Percentiles rank a stretch among this genome's conserved stretches.
These are phyloP conservation scores for Dissophora globulifera DNA, from an alignment of 192 early-diverging fungal species.

Conservation along the genomic window DNA sequence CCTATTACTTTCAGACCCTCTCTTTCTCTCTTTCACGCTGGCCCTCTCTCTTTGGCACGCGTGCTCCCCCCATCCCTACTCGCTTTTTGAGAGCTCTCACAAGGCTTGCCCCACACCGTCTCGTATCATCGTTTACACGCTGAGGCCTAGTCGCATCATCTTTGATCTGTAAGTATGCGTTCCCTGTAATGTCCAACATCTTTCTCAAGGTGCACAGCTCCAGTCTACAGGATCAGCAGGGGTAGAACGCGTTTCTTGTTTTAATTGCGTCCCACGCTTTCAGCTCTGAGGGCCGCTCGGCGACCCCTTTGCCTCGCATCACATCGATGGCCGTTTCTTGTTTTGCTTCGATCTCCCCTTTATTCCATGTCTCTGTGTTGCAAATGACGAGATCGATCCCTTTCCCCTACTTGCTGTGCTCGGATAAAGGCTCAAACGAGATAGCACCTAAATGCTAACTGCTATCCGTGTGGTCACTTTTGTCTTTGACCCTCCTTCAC, in stretches of 20 bases:
- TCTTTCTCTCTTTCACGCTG: no score
- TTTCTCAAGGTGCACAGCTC: no score
- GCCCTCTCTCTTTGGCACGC: not conserved
- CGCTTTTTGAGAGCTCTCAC: not conserved
- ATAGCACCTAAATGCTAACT: no score
- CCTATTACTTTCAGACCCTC: no score
- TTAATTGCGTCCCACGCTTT: not conserved
- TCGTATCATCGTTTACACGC: not conserved
- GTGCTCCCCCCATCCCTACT: not conserved
- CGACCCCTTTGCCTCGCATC: not conserved
- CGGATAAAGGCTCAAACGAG: not conserved
- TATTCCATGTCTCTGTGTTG: not conserved
- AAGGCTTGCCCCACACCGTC: not conserved
- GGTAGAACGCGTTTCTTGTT: not conserved
- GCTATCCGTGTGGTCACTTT: no score
- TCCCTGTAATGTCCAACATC: no score
- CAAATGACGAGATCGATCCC: not conserved
- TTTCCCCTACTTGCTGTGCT: constrained; percentile 13
- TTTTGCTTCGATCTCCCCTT: no score
- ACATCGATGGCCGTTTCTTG: not conserved
- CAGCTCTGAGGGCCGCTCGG: not conserved
- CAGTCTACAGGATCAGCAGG: no score
- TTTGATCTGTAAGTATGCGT: no score
- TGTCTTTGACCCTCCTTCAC: no score
- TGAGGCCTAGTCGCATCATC: not conserved